Evolutionary conservation across 192 early-diverging fungal species (phyloP).

Genomic region (Helicostylum pulchrum): DNA sequence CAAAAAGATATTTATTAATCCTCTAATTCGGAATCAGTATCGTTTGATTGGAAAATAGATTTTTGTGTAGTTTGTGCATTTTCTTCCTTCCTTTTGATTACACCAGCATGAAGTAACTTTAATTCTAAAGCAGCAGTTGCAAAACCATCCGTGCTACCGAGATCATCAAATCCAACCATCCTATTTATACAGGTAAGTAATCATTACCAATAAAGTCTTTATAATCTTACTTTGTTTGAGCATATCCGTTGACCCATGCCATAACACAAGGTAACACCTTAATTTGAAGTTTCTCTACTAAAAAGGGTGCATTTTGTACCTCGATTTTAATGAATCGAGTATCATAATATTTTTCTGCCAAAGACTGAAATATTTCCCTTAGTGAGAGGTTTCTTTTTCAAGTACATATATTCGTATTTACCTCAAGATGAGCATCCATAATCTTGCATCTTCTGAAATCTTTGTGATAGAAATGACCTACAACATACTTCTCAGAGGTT

Average conservation of each 20-base stretch:
- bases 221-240: conserved; percentile 35
- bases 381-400: background rate
- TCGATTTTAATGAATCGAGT: conserved; percentile 88
- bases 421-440: conserved; percentile 85
- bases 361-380: conserved; percentile 3
- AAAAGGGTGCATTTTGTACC: conserved; percentile 85
- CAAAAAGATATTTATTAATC: background rate
- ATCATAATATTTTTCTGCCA: conserved; percentile 78
- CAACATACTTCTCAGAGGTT: conserved; percentile 65
- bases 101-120: conserved; percentile 37
- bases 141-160: conserved; percentile 87
- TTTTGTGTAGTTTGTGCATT: conserved; percentile 3
- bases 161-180: conserved; percentile 89
- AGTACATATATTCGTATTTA: conserved; percentile 17
- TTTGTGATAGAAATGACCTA: conserved; percentile 88
- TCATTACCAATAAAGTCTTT: background rate
- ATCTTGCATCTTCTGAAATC: conserved; percentile 94
- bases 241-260: conserved; percentile 67
- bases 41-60: conserved; percentile 18
- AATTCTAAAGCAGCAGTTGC: conserved; percentile 72
- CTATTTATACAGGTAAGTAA: conserved; percentile 33
- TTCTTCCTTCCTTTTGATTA: conserved; percentile 14
- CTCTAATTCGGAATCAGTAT: conserved; percentile 12
- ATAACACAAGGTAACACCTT: conserved; percentile 89
- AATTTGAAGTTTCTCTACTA: conserved; percentile 86